Base-by-base conservation (phyloP, 768 basidiomycete species). In the Boletus bicolor region DNA sequence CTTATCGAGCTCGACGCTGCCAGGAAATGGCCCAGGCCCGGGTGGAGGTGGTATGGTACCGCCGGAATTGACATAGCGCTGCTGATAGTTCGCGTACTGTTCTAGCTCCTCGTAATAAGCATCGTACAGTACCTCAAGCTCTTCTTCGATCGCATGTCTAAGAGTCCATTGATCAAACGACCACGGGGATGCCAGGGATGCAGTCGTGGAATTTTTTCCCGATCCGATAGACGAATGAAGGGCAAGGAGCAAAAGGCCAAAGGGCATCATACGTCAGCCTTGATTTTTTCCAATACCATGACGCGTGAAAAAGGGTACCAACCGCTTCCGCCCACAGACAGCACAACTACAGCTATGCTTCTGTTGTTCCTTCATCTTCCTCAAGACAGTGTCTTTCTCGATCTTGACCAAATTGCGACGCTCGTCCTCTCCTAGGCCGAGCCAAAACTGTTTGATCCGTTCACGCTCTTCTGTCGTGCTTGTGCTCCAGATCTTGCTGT, bases 31-130 rank as follows among this genome's bases (percentile, higher is more conserved):
- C 21, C 21, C 21, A 24, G 21, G 21, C 21, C 96, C 96, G 44
- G 89, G 92, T 34, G 95, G 95, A 51, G 93, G 91, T 62, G 93
- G 86, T 65, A 94, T 81, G 39, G 86, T 90, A 59, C 93, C 89
- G 67, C 91, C 89, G 61, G 91, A 93, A 65, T 85, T 85, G 66
- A 92, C 89, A 78, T 93, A 94, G 76, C 87, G 91, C 83, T 93
- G 91, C 82, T 96, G 93, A 79, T 91, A 90, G 77, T 92, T 90
- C 75, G 95, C 97, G 84, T 98, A 98, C 79, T 90, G 87, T 82
- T 97, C 93, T 80, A 99, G 88, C 82, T 98, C 96, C 75, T 97
- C 93, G 85, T 98, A 98, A 84, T 98, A 99, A 80, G 95, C 94
- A 83, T 98, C 96, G 84, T 99, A 99, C 78, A 98, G 87, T 79